Base-by-base conservation (phyloP, 805 yeast genomes). In the Ogataea wickerhamii region DNA sequence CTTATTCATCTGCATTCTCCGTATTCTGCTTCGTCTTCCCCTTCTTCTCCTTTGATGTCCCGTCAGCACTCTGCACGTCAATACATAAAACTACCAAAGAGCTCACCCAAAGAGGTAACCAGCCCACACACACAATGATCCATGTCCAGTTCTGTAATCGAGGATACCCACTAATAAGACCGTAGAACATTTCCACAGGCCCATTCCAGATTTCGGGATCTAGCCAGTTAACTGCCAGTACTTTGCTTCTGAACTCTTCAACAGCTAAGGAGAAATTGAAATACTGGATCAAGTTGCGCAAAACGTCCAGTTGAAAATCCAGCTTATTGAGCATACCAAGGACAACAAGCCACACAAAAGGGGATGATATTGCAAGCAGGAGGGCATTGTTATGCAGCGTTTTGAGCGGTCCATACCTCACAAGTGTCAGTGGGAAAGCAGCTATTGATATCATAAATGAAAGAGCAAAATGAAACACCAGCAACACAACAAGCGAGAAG, bases 61-160 rank as follows among this genome's bases (percentile, higher is more conserved):
- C 29, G 29, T 49, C 53, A 3, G 36, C 23, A 3, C 27, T 31
- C 18, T 40, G 36, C 13, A 55, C 53, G 28, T 52, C 56, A n/a
- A 49, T 26, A 18, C 53, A 41, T 2, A 58, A 39, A n/a, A 58
- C 51, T 3, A 56, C 18, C 25, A 53, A 26, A 32, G 44, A 45
- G 14, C 52, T 44, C 3, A 78, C 30, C 98, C 98, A 91, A 4
- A 79, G 71, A 3, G 97, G 95, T 26, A 80, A 58, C 95, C 96
- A 88, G 0, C 87, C 85, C 28, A 81, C 64, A 28, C 78, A 67
- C 2, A 88, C 56, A 18, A 85, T 73, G 40, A 76, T 71, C 89
- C 95, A 87, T 0, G 95, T 84, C 91, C 95, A 87, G 42, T 84
- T 80, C 39, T 82, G 83, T 40, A 85, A 62, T 26, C 79, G 75